Conservation (phyloP, 2,329 filamentous ascomycete species). For the Paecilomyces formosus region DNA sequence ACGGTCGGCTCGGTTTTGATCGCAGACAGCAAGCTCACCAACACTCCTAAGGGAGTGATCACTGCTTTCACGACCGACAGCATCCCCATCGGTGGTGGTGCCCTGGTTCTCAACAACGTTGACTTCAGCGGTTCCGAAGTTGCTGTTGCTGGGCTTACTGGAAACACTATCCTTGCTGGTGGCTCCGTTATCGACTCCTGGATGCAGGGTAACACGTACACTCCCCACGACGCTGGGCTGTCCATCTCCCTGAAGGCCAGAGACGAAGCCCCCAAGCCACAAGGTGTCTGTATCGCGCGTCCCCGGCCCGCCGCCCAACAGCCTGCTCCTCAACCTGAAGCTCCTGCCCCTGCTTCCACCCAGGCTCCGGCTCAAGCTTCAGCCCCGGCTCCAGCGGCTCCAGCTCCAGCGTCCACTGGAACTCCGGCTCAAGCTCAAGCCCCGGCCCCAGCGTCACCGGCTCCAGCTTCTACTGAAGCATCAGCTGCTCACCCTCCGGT, state of each 20-base stretch:
- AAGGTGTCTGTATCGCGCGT: not conserved
- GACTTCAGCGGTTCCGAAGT: conserved; percentile 66
- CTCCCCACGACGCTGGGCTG: conserved; percentile 11
- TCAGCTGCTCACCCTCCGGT: conserved; percentile 5
- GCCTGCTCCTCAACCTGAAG: conserved; percentile 9
- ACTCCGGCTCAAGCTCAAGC: not conserved
- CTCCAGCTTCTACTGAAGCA: conserved; percentile 1
- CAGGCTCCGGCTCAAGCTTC: not conserved
- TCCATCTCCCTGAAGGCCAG: not conserved
- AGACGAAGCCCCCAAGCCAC: not conserved
- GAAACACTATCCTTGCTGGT: conserved; percentile 58
- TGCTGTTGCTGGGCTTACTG: conserved; percentile 56
- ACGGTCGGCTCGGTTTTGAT: conserved; percentile 80
- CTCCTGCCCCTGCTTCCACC: conserved; percentile 4
- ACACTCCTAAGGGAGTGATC: conserved; percentile 68
- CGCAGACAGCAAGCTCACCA: conserved; percentile 70
- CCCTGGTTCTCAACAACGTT: conserved; percentile 80
- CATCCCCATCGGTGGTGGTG: conserved; percentile 64
- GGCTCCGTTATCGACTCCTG: conserved; percentile 64
- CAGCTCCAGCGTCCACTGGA: conserved; percentile 4
- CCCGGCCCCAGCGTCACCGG: conserved; percentile 5
- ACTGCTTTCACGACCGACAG: conserved; percentile 62
- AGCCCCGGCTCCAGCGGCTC: conserved; percentile 4
- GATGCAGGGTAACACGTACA: conserved; percentile 72
- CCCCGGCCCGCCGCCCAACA: conserved; percentile 3